Conservation (phyloP, 169 alveolate species). For the Amoebophrya sp. region DNA sequence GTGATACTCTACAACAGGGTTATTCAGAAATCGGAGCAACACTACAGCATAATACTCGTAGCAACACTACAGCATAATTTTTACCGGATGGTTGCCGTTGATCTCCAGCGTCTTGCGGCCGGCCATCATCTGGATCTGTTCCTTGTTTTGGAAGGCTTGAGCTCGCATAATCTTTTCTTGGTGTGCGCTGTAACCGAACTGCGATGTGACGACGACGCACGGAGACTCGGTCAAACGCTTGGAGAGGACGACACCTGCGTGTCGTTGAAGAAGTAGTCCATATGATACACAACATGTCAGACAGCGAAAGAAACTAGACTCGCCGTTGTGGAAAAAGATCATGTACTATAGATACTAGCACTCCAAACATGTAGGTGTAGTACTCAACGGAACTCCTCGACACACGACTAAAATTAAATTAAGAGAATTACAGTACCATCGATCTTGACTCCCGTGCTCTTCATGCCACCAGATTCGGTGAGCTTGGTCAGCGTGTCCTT, state of each 20-base stretch:
- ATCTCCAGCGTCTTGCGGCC: constrained; percentile 54
- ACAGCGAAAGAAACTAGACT: too few relatives aligned
- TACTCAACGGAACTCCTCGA: background rate
- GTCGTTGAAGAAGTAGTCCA: background rate
- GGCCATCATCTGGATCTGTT: constrained; percentile 48
- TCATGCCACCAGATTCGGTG: constrained; percentile 42
- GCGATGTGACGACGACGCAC: constrained; percentile 53
- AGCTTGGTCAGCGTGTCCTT: constrained; percentile 45
- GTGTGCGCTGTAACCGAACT: constrained; percentile 57
- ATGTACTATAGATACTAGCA: background rate
- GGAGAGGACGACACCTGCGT: constrained; percentile 41
- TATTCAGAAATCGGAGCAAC: too few relatives aligned
- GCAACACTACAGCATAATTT: too few relatives aligned
- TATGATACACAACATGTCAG: background rate
- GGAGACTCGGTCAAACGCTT: constrained; percentile 55
- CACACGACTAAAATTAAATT: background rate
- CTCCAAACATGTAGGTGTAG: background rate
- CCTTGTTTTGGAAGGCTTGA: constrained; percentile 56
- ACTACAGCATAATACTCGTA: too few relatives aligned
- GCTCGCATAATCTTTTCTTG: constrained; percentile 56
- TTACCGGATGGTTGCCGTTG: constrained; percentile 52
- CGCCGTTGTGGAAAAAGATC: background rate
- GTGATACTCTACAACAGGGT: background rate
- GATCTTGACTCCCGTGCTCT: constrained; percentile 43
- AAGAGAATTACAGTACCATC: background rate